Evolutionary conservation across 805 yeast genomes (phyloP).

Genomic region (Cyberlindnera americana): DNA sequence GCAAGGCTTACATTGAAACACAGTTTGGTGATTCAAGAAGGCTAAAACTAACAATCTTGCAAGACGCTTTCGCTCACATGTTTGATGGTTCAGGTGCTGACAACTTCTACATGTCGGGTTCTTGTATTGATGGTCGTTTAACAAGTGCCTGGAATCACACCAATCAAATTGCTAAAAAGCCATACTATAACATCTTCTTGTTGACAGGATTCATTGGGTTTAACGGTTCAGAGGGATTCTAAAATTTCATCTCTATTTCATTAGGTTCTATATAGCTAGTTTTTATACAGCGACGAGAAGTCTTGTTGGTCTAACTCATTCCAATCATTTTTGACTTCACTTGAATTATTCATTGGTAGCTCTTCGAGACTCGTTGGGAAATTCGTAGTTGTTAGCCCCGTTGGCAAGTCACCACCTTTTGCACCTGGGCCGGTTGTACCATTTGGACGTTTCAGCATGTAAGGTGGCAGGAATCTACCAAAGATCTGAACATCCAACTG

Average conservation of each 20-base stretch:
- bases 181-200: slow-evolving; percentile 58
- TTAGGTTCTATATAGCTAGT: not conserved
- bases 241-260: too few relatives aligned
- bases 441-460: slow-evolving; percentile 50
- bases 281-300: slow-evolving; percentile 4
- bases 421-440: slow-evolving; percentile 27
- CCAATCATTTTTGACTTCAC: slow-evolving; percentile 4
- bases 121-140: slow-evolving; percentile 78
- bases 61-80: slow-evolving; percentile 42
- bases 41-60: slow-evolving; percentile 43
- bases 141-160: slow-evolving; percentile 86
- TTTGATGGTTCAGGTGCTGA: slow-evolving; percentile 83
- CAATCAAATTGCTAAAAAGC: slow-evolving; percentile 61
- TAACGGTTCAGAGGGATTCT: slow-evolving; percentile 67
- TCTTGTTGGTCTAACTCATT: slow-evolving; percentile 2
- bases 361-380: slow-evolving; percentile 24
- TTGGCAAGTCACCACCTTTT: slow-evolving; percentile 29
- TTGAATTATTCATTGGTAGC: slow-evolving; percentile 14
- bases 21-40: slow-evolving; percentile 56
- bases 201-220: slow-evolving; percentile 72
- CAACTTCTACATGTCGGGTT: slow-evolving; percentile 78
- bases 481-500: slow-evolving; percentile 80
- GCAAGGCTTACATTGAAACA: slow-evolving; percentile 47
- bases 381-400: slow-evolving; percentile 25
- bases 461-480: slow-evolving; percentile 81